These are phyloP conservation scores for Kitagawia praeruptora DNA, from an alignment of 129 eudicot species.

Conservation along the genomic window DNA sequence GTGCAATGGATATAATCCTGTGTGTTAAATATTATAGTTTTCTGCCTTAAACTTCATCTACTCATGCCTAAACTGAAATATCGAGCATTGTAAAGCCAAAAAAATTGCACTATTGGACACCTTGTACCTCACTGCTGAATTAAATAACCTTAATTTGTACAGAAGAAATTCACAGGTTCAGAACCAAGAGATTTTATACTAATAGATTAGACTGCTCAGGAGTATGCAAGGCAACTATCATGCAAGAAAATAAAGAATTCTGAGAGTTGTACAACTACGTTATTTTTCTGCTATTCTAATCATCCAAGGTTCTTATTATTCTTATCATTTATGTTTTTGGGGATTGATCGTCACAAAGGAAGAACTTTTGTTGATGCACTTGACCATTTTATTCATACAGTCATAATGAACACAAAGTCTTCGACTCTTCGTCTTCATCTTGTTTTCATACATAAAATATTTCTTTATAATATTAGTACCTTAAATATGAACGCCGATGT, in stretches of 20 bases:
- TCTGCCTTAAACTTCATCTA: neutral
- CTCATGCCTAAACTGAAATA: neutral
- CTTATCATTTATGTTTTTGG: neutral
- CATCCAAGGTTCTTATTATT: neutral
- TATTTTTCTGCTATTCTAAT: neutral
- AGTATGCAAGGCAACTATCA: neutral
- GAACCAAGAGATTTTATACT: no score
- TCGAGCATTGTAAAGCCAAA: neutral
- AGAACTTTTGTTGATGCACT: neutral
- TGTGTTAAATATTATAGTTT: neutral
- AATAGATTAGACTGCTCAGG: neutral
- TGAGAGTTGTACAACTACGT: neutral
- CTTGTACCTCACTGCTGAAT: neutral
- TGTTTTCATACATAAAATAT: neutral
- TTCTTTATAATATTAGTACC: slow-evolving; percentile 23
- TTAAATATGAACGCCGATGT: slow-evolving; percentile 89
- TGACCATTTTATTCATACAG: neutral
- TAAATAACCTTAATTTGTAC: no score
- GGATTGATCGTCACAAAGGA: neutral
- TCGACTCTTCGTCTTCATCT: neutral
- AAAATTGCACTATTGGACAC: neutral
- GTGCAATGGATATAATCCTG: neutral
- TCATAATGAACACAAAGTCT: neutral
- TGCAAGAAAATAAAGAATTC: neutral
- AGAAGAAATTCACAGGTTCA: no score